Percentiles rank a stretch among this genome's conserved stretches.
Evolutionary conservation across 2,329 filamentous ascomycete species (phyloP).

Genomic region (Colletotrichum aenigma): DNA sequence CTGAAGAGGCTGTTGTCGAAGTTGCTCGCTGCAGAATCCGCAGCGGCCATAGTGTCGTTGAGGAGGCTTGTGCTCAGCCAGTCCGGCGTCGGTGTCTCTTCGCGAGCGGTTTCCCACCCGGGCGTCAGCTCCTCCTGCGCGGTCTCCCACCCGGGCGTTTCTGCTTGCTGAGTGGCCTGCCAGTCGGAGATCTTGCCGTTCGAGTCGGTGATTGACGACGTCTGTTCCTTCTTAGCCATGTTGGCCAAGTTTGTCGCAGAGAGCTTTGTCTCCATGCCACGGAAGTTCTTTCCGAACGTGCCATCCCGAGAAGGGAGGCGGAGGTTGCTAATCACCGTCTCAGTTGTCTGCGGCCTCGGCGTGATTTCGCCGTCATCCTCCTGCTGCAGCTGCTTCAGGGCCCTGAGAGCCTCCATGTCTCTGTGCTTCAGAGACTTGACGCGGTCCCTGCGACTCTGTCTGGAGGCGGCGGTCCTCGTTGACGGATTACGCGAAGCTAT

Average conservation of each 20-base stretch:
- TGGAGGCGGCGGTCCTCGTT: constrained; percentile 19
- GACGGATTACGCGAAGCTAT: constrained; percentile 11
- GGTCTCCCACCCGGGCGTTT: constrained; percentile 9
- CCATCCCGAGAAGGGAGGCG: constrained; percentile 20
- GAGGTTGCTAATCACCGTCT: constrained; percentile 16
- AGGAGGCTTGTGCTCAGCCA: not conserved
- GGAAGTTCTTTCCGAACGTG: not conserved
- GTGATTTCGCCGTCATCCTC: constrained; percentile 2
- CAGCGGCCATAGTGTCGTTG: not conserved
- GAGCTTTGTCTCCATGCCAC: not conserved
- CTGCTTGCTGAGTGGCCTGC: constrained; percentile 4
- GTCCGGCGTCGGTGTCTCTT: not conserved
- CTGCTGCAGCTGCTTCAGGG: constrained; percentile 26
- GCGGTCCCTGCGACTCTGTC: constrained; percentile 37
- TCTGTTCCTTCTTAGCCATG: constrained; percentile 2
- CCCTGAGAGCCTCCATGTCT: constrained; percentile 38
- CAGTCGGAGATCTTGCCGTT: constrained; percentile 13
- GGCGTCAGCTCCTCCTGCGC: constrained; percentile 6
- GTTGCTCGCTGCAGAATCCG: not conserved
- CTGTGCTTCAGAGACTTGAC: constrained; percentile 44
- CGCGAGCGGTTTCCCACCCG: not conserved
- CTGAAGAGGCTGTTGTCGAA: not conserved
- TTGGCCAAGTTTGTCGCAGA: constrained; percentile 12
- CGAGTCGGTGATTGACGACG: not conserved
- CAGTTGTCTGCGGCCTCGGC: constrained; percentile 8